Evolutionary conservation across 1,284 basidiomycete genomes (phyloP), one percentile per base, ranked within the genome.

Genomic region (Golubevia sp.): DNA sequence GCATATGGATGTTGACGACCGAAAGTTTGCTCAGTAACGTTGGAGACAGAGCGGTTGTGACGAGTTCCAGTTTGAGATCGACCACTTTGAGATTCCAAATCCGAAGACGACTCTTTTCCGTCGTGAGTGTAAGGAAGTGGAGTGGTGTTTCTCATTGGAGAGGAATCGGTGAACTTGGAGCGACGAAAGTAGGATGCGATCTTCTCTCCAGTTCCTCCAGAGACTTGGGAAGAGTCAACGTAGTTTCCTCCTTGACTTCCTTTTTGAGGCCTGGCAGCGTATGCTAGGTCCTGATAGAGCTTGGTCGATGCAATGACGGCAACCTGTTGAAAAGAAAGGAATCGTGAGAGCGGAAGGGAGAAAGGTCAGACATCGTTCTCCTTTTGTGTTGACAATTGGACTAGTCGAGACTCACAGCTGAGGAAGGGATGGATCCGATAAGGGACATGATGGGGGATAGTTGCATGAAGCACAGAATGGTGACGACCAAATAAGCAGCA

Each of bases 361-460:
- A n/a, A n/a, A n/a, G n/a, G n/a, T n/a, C n/a, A n/a, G n/a, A n/a
- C n/a, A n/a, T n/a, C n/a, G n/a, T n/a, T n/a, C n/a, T n/a, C n/a
- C n/a, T n/a, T n/a, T n/a, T n/a, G n/a, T n/a, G n/a, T n/a, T n/a
- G n/a, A n/a, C n/a, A n/a, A n/a, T n/a, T n/a, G n/a, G n/a, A n/a
- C n/a, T n/a, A n/a, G n/a, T n/a, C n/a, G n/a, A n/a, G n/a, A n/a
- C n/a, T n/a, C 20, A 74, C 61, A n/a, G 66, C 64, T 15, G 67
- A 55, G 48, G 62, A 61, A 0, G 74, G 74, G 49, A 77, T 62
- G 20, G 73, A 70, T 15, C 57, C 57, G 59, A 73, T 63, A 44
- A 70, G 62, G 50, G 73, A 68, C 73, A 77, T 74, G 57, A 72
- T 55, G 2, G 74, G 71, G 55, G 65, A 67, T n/a, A 73, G 56